Evolutionary conservation across 129 eudicot genomes (phyloP).

Genomic region (Saussurea involucrata): DNA sequence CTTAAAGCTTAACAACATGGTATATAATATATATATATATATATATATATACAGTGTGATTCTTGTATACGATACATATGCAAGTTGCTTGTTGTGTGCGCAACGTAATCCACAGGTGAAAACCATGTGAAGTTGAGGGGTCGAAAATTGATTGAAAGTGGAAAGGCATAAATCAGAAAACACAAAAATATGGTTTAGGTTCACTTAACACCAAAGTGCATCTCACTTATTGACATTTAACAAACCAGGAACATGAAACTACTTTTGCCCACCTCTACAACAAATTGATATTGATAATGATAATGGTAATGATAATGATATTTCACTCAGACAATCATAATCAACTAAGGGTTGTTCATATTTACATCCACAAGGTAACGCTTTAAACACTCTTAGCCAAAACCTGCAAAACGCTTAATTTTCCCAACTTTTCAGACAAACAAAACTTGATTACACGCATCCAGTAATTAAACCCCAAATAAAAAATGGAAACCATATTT

Average conservation of each 20-base stretch:
- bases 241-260: constrained; percentile 5
- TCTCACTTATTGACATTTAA: constrained; percentile 17
- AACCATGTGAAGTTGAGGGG: not conserved
- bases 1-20: not conserved
- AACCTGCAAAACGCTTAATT: not conserved
- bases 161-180: not conserved
- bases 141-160: not conserved
- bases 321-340: not conserved
- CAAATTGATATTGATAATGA: not conserved
- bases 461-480: not conserved
- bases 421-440: not conserved
- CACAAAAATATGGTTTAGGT: not conserved
- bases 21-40: not conserved
- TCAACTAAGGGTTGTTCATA: not conserved
- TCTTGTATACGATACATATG: not conserved
- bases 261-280: constrained; percentile 8
- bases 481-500: not conserved
- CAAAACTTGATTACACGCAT: constrained; percentile 1
- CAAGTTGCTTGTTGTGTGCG: constrained; percentile 4
- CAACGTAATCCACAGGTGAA: not conserved
- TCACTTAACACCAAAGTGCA: constrained; percentile 3
- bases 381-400: constrained; percentile 1
- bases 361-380: not conserved
- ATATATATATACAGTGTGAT: not conserved
- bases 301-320: not conserved